These are phyloP conservation scores for Fusarium avenaceum DNA, from an alignment of 2,329 filamentous ascomycete species.

Conservation along the genomic window DNA sequence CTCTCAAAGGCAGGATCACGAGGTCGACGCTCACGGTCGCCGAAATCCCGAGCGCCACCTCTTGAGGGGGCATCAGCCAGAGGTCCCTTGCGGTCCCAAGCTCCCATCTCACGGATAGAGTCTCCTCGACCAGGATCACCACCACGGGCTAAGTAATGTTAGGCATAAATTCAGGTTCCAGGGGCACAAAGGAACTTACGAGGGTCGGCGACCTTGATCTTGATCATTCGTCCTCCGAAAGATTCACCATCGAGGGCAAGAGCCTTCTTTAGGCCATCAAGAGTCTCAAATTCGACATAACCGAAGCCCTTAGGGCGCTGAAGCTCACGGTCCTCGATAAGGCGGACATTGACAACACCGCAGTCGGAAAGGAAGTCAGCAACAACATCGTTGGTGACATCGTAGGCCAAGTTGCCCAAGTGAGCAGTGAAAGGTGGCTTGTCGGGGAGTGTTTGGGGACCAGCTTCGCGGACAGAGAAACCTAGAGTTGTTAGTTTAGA, in stretches of 20 bases:
- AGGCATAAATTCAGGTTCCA: constrained; percentile 45
- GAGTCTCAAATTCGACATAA: constrained; percentile 91
- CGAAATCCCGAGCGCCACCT: constrained; percentile 66
- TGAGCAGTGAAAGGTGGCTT: constrained; percentile 97
- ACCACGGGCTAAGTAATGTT: constrained; percentile 79
- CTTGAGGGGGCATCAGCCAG: constrained; percentile 78
- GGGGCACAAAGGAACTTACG: constrained; percentile 72
- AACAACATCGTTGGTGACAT: constrained; percentile 86
- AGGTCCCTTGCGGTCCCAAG: constrained; percentile 95
- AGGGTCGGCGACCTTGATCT: constrained; percentile 96
- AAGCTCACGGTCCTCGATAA: constrained; percentile 96
- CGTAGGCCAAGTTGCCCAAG: constrained; percentile 96
- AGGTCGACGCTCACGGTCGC: constrained; percentile 74
- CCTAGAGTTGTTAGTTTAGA: constrained; percentile 56
- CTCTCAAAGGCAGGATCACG: constrained; percentile 73
- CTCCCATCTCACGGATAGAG: constrained; percentile 80
- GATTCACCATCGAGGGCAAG: constrained; percentile 83
- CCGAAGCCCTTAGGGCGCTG: constrained; percentile 97
- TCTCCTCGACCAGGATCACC: constrained; percentile 72
- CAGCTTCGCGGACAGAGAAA: constrained; percentile 76
- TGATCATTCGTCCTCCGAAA: constrained; percentile 90
- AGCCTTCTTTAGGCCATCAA: constrained; percentile 93
- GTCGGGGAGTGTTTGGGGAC: constrained; percentile 80
- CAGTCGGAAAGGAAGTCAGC: constrained; percentile 88
- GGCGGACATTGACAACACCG: constrained; percentile 89